Evolutionary conservation across 2,329 filamentous ascomycete genomes (phyloP).

Genomic region (Colletotrichum graminicola): DNA sequence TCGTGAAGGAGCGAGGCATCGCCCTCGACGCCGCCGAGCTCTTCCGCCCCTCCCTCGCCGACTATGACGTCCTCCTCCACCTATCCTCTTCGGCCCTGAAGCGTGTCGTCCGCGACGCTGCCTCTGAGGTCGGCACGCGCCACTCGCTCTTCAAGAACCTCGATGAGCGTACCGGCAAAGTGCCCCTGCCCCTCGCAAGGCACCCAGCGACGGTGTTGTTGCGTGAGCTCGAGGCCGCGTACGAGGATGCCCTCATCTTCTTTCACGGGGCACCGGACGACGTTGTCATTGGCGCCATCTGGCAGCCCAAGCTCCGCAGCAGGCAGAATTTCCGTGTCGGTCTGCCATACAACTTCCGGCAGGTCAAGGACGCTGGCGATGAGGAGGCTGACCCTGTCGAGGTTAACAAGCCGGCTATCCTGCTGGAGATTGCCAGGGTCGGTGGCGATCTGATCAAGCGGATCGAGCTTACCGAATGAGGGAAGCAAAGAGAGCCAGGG

Average conservation of each 20-base stretch:
- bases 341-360: constrained; percentile 70
- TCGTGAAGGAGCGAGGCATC: constrained; percentile 66
- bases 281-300: constrained; percentile 67
- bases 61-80: constrained; percentile 90
- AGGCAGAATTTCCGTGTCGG: constrained; percentile 77
- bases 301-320: constrained; percentile 67
- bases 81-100: constrained; percentile 69
- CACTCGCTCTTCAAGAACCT: constrained; percentile 83
- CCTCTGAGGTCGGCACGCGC: constrained; percentile 51
- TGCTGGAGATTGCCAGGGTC: constrained; percentile 79
- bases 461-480: constrained; percentile 64
- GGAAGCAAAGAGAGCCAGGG: background rate
- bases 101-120: constrained; percentile 54
- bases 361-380: constrained; percentile 44
- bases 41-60: constrained; percentile 78
- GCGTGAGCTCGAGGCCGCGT: constrained; percentile 74
- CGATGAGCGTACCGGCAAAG: constrained; percentile 65
- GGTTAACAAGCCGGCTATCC: constrained; percentile 75
- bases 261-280: constrained; percentile 77
- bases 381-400: constrained; percentile 64
- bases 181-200: constrained; percentile 63
- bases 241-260: constrained; percentile 79
- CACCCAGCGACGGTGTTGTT: constrained; percentile 75
- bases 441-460: constrained; percentile 76
- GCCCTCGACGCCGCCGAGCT: constrained; percentile 69